Conservation (phyloP, 768 basidiomycete genomes). For the Leccinellum albellum region DNA sequence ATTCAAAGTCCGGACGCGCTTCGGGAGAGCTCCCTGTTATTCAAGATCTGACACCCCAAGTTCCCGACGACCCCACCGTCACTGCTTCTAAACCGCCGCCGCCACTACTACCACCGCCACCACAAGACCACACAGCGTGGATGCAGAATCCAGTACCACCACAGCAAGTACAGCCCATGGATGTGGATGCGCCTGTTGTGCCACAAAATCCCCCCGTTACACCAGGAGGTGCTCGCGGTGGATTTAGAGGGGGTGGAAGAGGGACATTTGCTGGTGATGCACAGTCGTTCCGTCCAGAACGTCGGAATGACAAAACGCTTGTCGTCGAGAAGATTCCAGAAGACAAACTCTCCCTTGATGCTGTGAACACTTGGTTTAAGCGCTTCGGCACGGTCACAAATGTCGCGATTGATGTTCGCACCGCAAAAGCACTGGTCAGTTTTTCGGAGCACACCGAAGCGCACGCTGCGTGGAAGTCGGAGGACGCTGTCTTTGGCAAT, state of each 20-base stretch:
- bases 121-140: slow-evolving; percentile 23
- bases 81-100: slow-evolving; percentile 16
- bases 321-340: slow-evolving; percentile 94
- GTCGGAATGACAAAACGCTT: slow-evolving; percentile 72
- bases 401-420: slow-evolving; percentile 76
- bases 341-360: slow-evolving; percentile 71
- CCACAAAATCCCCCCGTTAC: slow-evolving; percentile 18
- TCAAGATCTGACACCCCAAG: slow-evolving; percentile 71
- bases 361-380: slow-evolving; percentile 86
- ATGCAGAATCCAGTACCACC: slow-evolving; percentile 15
- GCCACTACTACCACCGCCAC: not conserved
- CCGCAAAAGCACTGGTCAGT: slow-evolving; percentile 80
- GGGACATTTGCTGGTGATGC: slow-evolving; percentile 65
- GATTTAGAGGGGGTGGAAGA: slow-evolving; percentile 44
- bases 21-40: slow-evolving; percentile 81
- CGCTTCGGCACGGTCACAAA: slow-evolving; percentile 91
- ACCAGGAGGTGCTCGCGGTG: slow-evolving; percentile 41
- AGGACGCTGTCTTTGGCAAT: slow-evolving; percentile 93
- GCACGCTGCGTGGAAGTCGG: slow-evolving; percentile 84
- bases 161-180: slow-evolving; percentile 21
- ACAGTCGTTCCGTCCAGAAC: slow-evolving; percentile 63
- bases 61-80: slow-evolving; percentile 32
- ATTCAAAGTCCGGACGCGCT: slow-evolving; percentile 36
- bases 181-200: slow-evolving; percentile 33
- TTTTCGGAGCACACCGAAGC: slow-evolving; percentile 84